Conservation (phyloP, 345 rosid genomes). For the Carallia pectinifolia region DNA sequence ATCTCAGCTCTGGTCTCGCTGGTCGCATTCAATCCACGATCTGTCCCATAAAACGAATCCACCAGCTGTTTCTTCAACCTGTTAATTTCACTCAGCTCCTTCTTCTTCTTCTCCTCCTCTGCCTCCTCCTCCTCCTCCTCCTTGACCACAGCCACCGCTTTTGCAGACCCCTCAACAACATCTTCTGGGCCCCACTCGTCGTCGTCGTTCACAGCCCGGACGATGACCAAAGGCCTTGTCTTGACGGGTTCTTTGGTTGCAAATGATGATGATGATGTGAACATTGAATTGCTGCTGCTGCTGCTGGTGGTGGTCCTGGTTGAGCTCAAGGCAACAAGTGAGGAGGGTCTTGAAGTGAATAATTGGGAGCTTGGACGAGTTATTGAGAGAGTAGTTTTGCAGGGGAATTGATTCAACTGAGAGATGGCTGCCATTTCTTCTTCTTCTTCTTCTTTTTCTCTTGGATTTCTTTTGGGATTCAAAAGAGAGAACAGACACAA, state of each 20-base stretch:
- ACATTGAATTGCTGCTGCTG: not conserved
- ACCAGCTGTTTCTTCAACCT: slow-evolving; percentile 58
- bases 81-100: slow-evolving; percentile 47
- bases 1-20: slow-evolving; percentile 91
- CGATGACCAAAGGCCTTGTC: slow-evolving; percentile 24
- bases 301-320: slow-evolving; percentile 4
- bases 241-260: slow-evolving; percentile 14
- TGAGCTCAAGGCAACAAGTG: slow-evolving; percentile 14
- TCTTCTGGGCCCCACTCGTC: slow-evolving; percentile 40
- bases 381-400: slow-evolving; percentile 30
- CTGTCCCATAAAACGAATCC: slow-evolving; percentile 74
- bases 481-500: not conserved
- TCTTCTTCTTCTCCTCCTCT: slow-evolving; percentile 5
- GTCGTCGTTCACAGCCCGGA: slow-evolving; percentile 28
- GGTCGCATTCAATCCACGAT: slow-evolving; percentile 64
- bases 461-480: not conserved
- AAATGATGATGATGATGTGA: not conserved
- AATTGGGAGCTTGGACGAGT: slow-evolving; percentile 11
- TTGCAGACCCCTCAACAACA: slow-evolving; percentile 14
- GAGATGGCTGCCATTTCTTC: slow-evolving; percentile 51
- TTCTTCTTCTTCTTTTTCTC: no score
- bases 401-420: slow-evolving; percentile 45
- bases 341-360: slow-evolving; percentile 16
- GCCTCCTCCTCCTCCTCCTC: slow-evolving; percentile 27
- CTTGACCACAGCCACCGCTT: slow-evolving; percentile 29